These are phyloP conservation scores for Beverwykella pulmonaria DNA, from an alignment of 495 filamentous ascomycete species.

Conservation along the genomic window DNA sequence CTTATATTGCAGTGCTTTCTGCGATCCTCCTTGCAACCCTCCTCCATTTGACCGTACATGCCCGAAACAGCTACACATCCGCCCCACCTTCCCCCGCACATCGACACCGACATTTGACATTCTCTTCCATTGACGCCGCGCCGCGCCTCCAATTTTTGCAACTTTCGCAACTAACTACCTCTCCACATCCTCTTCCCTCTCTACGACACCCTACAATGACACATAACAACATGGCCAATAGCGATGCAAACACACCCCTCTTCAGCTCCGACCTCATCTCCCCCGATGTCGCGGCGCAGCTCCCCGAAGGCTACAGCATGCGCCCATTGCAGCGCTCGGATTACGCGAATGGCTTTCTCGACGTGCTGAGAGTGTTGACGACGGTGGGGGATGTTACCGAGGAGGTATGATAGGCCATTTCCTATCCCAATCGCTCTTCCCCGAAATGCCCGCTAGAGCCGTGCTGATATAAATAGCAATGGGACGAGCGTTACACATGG, in stretches of 20 bases:
- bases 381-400: constrained; percentile 86
- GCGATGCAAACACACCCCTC: constrained; percentile 53
- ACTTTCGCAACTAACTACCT: background rate
- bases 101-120: background rate
- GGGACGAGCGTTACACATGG: constrained; percentile 80
- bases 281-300: constrained; percentile 64
- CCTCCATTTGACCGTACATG: constrained; percentile 7
- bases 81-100: constrained; percentile 10
- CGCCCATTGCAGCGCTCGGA: constrained; percentile 79
- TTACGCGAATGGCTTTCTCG: constrained; percentile 78
- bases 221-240: constrained; percentile 13
- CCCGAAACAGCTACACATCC: constrained; percentile 1
- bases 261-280: constrained; percentile 80
- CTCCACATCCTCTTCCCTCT: background rate
- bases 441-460: background rate
- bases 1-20: background rate
- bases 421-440: constrained; percentile 22
- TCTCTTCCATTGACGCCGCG: background rate
- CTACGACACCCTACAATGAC: background rate
- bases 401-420: constrained; percentile 44
- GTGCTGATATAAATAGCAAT: constrained; percentile 43
- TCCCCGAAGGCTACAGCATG: constrained; percentile 80
- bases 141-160: background rate
- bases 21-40: background rate
- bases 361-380: constrained; percentile 87